A percentile compares a stretch with the other conserved stretches of the same genome.
Conservation (phyloP, 257 asterid genomes). For the Catharanthus roseus region DNA sequence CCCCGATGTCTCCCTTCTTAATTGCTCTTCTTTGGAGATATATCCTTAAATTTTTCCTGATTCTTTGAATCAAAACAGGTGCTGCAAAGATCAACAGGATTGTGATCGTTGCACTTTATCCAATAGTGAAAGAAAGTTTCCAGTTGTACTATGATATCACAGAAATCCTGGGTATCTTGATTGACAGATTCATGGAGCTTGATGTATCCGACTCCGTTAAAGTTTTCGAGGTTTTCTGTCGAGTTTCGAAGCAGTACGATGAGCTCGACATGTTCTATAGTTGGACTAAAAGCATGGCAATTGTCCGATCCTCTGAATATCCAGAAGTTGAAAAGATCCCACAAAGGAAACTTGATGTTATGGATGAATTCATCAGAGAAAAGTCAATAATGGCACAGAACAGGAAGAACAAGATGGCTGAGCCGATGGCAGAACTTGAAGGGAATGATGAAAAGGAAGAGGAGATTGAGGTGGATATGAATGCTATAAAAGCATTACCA, state of each 20-base stretch:
- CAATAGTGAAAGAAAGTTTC: slow-evolving; percentile 73
- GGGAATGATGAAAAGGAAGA: not conserved
- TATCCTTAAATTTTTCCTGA: no score
- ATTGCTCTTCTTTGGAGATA: no score
- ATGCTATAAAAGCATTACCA: slow-evolving; percentile 67
- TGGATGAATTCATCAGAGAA: slow-evolving; percentile 74
- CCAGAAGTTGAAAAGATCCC: slow-evolving; percentile 80
- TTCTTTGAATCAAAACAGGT: slow-evolving; percentile 59
- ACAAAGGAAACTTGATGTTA: slow-evolving; percentile 66
- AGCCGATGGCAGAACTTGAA: slow-evolving; percentile 23
- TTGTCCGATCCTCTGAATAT: slow-evolving; percentile 66
- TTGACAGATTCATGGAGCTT: slow-evolving; percentile 81
- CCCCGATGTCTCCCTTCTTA: no score
- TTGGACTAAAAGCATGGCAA: slow-evolving; percentile 65
- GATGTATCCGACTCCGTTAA: slow-evolving; percentile 54
- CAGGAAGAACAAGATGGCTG: slow-evolving; percentile 18
- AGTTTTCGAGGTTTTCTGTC: slow-evolving; percentile 64
- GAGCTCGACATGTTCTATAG: slow-evolving; percentile 67
- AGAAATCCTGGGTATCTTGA: slow-evolving; percentile 57
- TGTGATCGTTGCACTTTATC: slow-evolving; percentile 66
- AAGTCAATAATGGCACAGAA: slow-evolving; percentile 38
- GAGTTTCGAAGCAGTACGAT: slow-evolving; percentile 73
- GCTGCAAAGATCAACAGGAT: slow-evolving; percentile 62
- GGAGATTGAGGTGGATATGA: slow-evolving; percentile 39
- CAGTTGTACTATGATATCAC: slow-evolving; percentile 60